Base-by-base conservation (phyloP, 148 eudicot genomes). In the Amaranthus cruentus region DNA sequence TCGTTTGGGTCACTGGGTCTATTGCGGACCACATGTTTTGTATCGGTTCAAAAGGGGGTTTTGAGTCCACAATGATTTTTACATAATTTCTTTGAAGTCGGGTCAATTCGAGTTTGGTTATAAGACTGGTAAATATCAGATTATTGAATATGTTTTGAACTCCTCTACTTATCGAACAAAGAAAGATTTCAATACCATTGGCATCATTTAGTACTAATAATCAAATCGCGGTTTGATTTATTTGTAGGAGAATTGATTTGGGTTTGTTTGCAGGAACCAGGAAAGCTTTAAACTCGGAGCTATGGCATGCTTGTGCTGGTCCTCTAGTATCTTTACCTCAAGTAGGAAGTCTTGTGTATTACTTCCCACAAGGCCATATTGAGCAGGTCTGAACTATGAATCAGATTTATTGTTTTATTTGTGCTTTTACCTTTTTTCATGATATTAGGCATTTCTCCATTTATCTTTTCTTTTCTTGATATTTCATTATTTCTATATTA, bases 301-400 rank as follows among this genome's bases (percentile, higher is more conserved):
- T 95, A 55, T 95, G 98, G 98, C 98, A 91, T 78, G 98, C 98
- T 11, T 95, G 97, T 78, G 98, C 98, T 79, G 98, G 98, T 6
- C 98, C 98, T 65, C 81, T 95, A 63, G 96, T 88, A 42, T 87
- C 82, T 52, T 84, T 95, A 86, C 98, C 98, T 79, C 96, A 86
- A 77, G 86, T 90, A 9, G 98, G 98, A 78, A 91, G 90, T 86
- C 90, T 95, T 60, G 93, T 95, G 57, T 90, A 87, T 80, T 95
- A 95, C 85, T 91, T 91, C 78, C 98, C 99, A 58, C 99, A 92
- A 81, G 99, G 99, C 9, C 99, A 96, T 74, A 96, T 91, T 76
- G 99, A 96, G 74, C 98, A 95, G 91, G 98, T 92, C 76, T 76
- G 38, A 28, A 28, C 38, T 28, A 28, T 28, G 75, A 51, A 9